phyloP scores from a whole-genome alignment of 2,329 filamentous ascomycete genomes.

The Xylariaceae sp. region DNA sequence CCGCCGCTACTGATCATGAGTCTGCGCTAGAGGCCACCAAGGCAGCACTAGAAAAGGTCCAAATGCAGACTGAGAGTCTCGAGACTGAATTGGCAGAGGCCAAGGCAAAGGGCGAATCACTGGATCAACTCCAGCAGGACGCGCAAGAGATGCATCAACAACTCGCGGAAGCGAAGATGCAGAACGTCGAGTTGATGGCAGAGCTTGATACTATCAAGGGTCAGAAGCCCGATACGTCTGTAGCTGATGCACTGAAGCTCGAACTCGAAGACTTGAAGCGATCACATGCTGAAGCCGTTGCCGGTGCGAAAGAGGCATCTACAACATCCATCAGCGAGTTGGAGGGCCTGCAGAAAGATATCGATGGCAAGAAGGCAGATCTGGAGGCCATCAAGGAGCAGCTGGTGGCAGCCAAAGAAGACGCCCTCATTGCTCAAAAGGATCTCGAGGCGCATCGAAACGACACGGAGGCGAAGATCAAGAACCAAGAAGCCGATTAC shows the following conservation, averaged over 20 bases:
- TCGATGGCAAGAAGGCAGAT: conserved; percentile 25
- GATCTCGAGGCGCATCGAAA: conserved; percentile 46
- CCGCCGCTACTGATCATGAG: conserved; percentile 24
- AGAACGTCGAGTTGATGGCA: conserved; percentile 50
- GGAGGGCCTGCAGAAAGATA: conserved; percentile 19
- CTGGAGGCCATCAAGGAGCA: conserved; percentile 33
- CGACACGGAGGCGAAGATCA: conserved; percentile 42
- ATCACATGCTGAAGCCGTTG: conserved; percentile 36
- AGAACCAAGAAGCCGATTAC: conserved; percentile 53
- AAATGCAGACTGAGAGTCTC: conserved; percentile 20
- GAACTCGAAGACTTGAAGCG: conserved; percentile 43
- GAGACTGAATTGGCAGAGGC: conserved; percentile 28
- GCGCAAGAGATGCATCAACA: conserved; percentile 42
- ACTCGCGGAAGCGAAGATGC: conserved; percentile 53
- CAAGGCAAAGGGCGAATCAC: conserved; percentile 28
- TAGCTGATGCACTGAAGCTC: conserved; percentile 42
- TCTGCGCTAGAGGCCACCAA: conserved; percentile 28
- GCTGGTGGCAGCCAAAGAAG: conserved; percentile 29
- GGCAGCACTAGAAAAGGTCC: conserved; percentile 22
- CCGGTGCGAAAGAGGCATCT: conserved; percentile 28
- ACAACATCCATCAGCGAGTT: conserved; percentile 20
- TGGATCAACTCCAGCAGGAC: conserved; percentile 40
- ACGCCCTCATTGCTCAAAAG: conserved; percentile 36
- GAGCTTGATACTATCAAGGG: conserved; percentile 52
- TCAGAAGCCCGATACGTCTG: conserved; percentile 48